Percentiles rank a stretch among this genome's conserved stretches.
phyloP scores from a whole-genome alignment of 768 basidiomycete species.

The Russula griseocarnosa region DNA sequence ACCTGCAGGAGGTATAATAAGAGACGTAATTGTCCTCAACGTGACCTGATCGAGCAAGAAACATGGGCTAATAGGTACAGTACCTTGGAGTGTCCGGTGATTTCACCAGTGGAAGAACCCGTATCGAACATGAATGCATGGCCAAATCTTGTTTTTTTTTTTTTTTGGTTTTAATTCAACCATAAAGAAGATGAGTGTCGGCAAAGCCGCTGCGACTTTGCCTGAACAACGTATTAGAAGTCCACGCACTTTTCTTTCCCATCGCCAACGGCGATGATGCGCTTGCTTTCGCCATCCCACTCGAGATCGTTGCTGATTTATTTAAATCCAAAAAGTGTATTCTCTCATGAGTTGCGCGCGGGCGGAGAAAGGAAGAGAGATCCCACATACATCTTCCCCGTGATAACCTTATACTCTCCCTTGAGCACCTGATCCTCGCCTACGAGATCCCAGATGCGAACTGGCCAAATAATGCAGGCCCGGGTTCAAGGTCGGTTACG shows the following conservation, averaged over 20 bases:
- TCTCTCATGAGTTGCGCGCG: neutral
- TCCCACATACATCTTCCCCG: constrained; percentile 61
- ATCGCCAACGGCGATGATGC: constrained; percentile 93
- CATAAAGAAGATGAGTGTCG: neutral
- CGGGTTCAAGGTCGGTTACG: neutral
- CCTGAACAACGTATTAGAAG: neutral
- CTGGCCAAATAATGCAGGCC: constrained; percentile 36
- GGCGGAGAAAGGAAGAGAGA: neutral
- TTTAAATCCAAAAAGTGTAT: neutral
- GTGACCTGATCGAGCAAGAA: constrained; percentile 11
- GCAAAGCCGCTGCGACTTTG: neutral
- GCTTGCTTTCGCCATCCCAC: constrained; percentile 95
- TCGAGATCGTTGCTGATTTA: constrained; percentile 77
- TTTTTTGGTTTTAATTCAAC: neutral
- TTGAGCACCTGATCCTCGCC: constrained; percentile 82
- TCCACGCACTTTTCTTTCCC: constrained; percentile 73
- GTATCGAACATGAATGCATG: constrained; percentile 80
- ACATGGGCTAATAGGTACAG: neutral
- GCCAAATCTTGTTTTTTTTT: constrained; percentile 56
- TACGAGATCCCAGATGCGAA: constrained; percentile 90
- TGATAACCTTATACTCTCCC: constrained; percentile 71
- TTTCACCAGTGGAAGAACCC: constrained; percentile 83
- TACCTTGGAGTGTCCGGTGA: constrained; percentile 87
- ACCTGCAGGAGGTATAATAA: constrained; percentile 40
- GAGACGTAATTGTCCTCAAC: constrained; percentile 7